Percentiles rank a stretch among this genome's conserved stretches.
These are phyloP conservation scores for Arthrocladium fulminans DNA, from an alignment of 2,329 filamentous ascomycete genomes.

Conservation along the genomic window DNA sequence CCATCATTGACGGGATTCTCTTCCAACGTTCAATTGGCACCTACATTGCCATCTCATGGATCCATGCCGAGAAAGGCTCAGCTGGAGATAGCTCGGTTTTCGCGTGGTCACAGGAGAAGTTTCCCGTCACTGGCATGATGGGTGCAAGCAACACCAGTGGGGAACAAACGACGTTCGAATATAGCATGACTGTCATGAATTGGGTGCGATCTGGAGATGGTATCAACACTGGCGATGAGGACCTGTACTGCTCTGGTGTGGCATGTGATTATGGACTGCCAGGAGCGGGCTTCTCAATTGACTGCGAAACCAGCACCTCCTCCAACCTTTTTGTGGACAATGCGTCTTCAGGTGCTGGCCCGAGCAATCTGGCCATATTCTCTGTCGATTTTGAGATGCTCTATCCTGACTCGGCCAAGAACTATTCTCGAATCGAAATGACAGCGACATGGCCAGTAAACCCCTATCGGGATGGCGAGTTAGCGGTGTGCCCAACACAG, in stretches of 20 bases:
- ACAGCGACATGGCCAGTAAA: neutral
- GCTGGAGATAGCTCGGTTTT: neutral
- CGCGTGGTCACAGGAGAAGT: neutral
- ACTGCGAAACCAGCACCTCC: neutral
- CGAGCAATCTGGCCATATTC: neutral
- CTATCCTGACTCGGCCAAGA: neutral
- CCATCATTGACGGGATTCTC: slow-evolving; percentile 12
- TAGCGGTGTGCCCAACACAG: neutral
- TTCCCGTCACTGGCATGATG: neutral
- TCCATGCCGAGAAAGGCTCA: neutral
- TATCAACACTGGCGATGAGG: neutral
- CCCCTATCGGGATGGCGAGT: neutral
- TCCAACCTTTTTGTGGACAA: neutral
- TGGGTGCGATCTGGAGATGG: neutral
- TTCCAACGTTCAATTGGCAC: slow-evolving; percentile 10
- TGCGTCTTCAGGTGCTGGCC: neutral
- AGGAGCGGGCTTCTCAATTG: neutral
- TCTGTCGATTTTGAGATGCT: neutral
- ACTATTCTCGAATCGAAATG: neutral
- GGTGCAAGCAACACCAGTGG: neutral
- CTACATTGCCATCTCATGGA: neutral
- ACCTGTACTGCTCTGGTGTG: neutral
- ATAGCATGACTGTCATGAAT: neutral
- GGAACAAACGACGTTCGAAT: neutral
- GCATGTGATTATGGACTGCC: neutral